Base-by-base conservation (phyloP, 129 eudicot genomes). In the Flaveria sonorensis region DNA sequence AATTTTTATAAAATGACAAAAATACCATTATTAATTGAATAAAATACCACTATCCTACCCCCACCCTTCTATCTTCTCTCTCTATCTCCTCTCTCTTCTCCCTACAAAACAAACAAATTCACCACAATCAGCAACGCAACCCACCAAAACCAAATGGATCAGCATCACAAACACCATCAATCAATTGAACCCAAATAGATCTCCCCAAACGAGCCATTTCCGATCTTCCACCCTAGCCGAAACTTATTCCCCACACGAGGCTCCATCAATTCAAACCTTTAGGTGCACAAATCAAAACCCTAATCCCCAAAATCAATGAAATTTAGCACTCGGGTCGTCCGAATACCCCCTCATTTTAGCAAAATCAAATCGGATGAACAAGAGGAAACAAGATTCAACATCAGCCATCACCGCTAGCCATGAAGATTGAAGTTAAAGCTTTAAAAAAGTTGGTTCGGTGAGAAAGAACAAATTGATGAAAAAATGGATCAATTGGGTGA, bases 201-300 rank as follows among this genome's bases (percentile, higher is more conserved):
- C 97, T 93, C 98, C 74, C 98, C 98, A 42, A 93, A 93, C 1
- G 98, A 93, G 53, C 98, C 98, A 39, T 91, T 86, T 0, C 98
- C 98, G 85, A 93, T 89, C 91, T 93, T 93, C 24, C 96, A 87
- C 59, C 98, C 98, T 40, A 93, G 76, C 69, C 97, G 89, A 71
- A 91, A 94, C 87, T 91, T 94, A 70, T 94, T 94, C 50, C 93
- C 99, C 23, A 94, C 96, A 52, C 97, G 93, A 75, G 97, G 99
- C 78, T 94, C 99, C 99, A 94, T 94, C 71, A 53, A 46, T 51
- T 56, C 60, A 56, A 53, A 53, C 55, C 24, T 79, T 15, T 69
- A 57, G 26, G 61, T 42, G 13, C 51, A 43, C 46, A 52, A 75
- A 79, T 64, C 51, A 61, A 74, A 72, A 85, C 79, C 77, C 79